Percentiles rank a stretch among this genome's conserved stretches.
These are phyloP conservation scores for Penicillium sclerotiorum DNA, from an alignment of 2,329 filamentous ascomycete species.

Conservation along the genomic window DNA sequence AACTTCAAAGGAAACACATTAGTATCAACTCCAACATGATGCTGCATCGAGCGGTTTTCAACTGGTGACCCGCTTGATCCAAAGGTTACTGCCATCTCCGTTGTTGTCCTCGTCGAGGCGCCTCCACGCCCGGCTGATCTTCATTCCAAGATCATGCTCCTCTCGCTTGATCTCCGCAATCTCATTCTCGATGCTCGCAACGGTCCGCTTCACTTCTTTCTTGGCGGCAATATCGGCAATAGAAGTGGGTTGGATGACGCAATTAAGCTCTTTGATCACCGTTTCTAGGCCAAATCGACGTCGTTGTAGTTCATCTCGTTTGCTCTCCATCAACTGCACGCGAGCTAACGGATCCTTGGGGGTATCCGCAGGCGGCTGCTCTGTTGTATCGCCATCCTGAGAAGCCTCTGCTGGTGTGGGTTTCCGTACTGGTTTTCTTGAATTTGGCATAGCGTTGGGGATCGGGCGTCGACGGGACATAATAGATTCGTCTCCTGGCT, in stretches of 20 bases:
- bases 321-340: slow-evolving; percentile 67
- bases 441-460: slow-evolving; percentile 31
- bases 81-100: slow-evolving; percentile 63
- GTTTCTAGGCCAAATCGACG: slow-evolving; percentile 71
- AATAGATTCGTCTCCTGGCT: slow-evolving; percentile 40
- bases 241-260: slow-evolving; percentile 71
- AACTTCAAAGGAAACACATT: too few relatives aligned
- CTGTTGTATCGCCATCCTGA: slow-evolving; percentile 45
- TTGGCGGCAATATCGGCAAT: slow-evolving; percentile 65
- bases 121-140: slow-evolving; percentile 74
- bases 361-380: slow-evolving; percentile 63
- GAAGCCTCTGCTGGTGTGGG: slow-evolving; percentile 43
- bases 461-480: slow-evolving; percentile 46
- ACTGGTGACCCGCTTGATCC: slow-evolving; percentile 76
- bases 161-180: slow-evolving; percentile 73
- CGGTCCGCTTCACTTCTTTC: slow-evolving; percentile 62
- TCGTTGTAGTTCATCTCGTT: slow-evolving; percentile 66
- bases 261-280: slow-evolving; percentile 75
- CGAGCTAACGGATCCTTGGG: slow-evolving; percentile 59
- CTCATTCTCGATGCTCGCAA: slow-evolving; percentile 66
- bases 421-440: slow-evolving; percentile 43
- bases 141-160: slow-evolving; percentile 77
- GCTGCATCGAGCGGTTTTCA: slow-evolving; percentile 45
- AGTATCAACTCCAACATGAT: too few relatives aligned
- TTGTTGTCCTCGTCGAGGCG: slow-evolving; percentile 62